phyloP scores from a whole-genome alignment of 2,329 filamentous ascomycete genomes.

The Sporothrix pseudoabietina region DNA sequence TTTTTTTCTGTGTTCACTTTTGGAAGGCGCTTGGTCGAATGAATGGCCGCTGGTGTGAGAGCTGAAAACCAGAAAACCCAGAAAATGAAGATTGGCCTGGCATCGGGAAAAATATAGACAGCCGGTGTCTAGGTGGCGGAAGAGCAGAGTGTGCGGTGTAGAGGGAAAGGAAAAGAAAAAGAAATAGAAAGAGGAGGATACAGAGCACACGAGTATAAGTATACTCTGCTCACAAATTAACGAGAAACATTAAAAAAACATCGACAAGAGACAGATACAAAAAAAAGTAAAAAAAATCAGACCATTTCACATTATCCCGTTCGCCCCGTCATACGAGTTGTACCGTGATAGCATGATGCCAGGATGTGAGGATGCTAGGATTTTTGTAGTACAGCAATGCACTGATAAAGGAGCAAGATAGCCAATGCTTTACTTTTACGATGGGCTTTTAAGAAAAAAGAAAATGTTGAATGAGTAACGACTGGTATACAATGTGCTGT shows the following conservation, averaged over 20 bases:
- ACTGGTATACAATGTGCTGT: background rate
- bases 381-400: background rate
- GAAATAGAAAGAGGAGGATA: background rate
- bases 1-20: background rate
- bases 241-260: conserved; percentile 23
- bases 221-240: background rate
- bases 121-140: background rate
- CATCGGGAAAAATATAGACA: background rate
- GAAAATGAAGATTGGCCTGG: background rate
- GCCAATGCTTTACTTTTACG: background rate
- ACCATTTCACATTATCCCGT: conserved; percentile 21
- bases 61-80: background rate
- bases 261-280: conserved; percentile 23
- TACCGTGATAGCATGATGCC: conserved; percentile 16
- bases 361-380: conserved; percentile 2
- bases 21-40: background rate
- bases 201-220: background rate
- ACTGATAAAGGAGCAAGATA: background rate
- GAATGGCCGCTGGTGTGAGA: background rate
- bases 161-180: background rate
- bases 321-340: conserved; percentile 4
- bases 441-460: background rate
- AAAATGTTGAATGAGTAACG: background rate
- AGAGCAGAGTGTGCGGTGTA: background rate
- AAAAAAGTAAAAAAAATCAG: conserved; percentile 29